Conservation (phyloP, 164 flowering plant genomes). For the Warburgia ugandensis region DNA sequence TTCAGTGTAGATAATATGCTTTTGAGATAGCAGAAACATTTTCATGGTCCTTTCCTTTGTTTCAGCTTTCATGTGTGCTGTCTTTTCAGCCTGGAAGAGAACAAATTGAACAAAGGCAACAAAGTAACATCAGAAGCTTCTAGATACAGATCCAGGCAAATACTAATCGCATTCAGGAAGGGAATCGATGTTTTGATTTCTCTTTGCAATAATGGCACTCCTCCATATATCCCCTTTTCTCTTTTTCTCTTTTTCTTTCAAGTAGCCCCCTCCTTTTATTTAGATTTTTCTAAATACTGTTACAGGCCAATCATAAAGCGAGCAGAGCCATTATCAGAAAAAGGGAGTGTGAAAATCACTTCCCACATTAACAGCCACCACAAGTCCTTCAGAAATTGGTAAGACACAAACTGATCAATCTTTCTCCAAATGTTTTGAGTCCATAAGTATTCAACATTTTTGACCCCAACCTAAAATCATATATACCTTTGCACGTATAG, state of each 20-base stretch:
- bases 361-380: not conserved
- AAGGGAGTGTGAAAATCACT: no score
- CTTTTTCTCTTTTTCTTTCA: no score
- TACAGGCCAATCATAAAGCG: not conserved
- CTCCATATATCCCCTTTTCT: no score
- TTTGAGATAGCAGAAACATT: slow-evolving; percentile 76
- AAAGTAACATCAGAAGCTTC: no score
- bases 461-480: slow-evolving; percentile 2
- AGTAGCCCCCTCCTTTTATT: no score
- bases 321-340: no score
- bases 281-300: not conserved
- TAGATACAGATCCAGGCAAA: not conserved
- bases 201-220: no score
- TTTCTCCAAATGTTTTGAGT: not conserved
- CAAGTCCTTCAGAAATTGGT: not conserved
- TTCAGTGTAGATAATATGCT: slow-evolving; percentile 82
- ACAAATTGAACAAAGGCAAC: not conserved
- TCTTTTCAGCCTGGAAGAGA: slow-evolving; percentile 60
- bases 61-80: slow-evolving; percentile 75
- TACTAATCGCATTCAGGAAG: no score
- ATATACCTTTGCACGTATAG: slow-evolving; percentile 71
- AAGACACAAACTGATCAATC: not conserved
- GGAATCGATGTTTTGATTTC: no score
- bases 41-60: slow-evolving; percentile 64
- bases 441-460: not conserved